phyloP scores from a whole-genome alignment of 441 rosid species.

The Erysimum cheiri region DNA sequence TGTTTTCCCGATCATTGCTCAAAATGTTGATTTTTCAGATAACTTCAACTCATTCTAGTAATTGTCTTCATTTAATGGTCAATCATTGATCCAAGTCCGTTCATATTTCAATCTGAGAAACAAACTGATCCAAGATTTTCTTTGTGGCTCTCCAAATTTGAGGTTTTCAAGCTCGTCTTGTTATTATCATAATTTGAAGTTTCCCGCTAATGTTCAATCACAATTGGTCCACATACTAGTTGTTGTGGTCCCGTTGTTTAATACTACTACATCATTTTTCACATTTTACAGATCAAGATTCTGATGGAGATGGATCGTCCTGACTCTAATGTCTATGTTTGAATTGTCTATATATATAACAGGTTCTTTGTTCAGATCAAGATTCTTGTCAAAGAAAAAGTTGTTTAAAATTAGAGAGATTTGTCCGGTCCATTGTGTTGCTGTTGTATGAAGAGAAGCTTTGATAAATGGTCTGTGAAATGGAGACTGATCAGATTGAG shows the following conservation, averaged over 20 bases:
- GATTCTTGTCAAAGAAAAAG: constrained; percentile 25
- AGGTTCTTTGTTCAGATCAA: constrained; percentile 27
- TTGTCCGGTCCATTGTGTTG: not conserved
- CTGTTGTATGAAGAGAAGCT: constrained; percentile 36
- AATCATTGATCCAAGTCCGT: not conserved
- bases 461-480: constrained; percentile 53
- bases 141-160: constrained; percentile 3
- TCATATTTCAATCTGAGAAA: constrained; percentile 11
- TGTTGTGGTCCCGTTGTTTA: constrained; percentile 14
- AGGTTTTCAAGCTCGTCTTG: not conserved
- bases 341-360: constrained; percentile 25
- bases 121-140: not conserved
- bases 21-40: not conserved
- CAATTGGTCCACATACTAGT: constrained; percentile 14
- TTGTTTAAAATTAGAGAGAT: constrained; percentile 13
- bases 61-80: not conserved
- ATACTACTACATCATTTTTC: not conserved
- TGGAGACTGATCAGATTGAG: constrained; percentile 71
- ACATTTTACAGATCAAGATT: constrained; percentile 7
- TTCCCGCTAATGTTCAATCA: constrained; percentile 34
- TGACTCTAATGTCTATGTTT: not conserved
- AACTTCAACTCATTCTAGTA: no score
- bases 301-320: constrained; percentile 13
- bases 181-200: constrained; percentile 16
- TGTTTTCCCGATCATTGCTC: constrained; percentile 14